Percentiles rank a stretch among this genome's conserved stretches.
Evolutionary conservation across 1,284 basidiomycete species (phyloP).

Genomic region (Phaffia rhodozyma): DNA sequence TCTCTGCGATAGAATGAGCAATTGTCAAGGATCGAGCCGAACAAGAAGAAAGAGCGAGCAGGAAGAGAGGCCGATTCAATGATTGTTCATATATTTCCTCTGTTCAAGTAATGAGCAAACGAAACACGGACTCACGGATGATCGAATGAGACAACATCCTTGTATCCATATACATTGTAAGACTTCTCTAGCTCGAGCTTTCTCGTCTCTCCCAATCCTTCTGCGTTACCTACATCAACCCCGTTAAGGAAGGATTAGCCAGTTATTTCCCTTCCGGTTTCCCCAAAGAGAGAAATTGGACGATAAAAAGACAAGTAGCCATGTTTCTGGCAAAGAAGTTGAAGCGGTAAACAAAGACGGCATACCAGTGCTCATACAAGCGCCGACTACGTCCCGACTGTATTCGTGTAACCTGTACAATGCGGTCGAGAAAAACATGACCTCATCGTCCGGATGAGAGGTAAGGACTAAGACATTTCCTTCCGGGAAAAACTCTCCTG

Average conservation of each 20-base stretch:
- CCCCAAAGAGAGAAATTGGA: no score
- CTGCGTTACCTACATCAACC: conserved; percentile 49
- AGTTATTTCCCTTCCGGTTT: no score
- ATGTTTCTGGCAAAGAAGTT: no score
- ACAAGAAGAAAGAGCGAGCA: not conserved
- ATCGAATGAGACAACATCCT: conserved; percentile 53
- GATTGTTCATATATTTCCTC: not conserved
- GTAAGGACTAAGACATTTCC: conserved; percentile 49
- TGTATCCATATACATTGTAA: conserved; percentile 53
- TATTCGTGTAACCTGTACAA: conserved; percentile 44
- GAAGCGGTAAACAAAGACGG: not conserved
- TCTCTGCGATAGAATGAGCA: conserved; percentile 37
- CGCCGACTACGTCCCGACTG: not conserved
- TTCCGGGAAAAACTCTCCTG: conserved; percentile 4
- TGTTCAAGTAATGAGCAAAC: conserved; percentile 1
- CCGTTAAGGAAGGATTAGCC: no score
- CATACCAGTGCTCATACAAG: conserved; percentile 16
- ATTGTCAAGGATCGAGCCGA: not conserved
- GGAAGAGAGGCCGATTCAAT: not conserved
- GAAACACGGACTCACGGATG: conserved; percentile 47
- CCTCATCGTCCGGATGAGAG: conserved; percentile 85
- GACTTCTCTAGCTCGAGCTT: conserved; percentile 54
- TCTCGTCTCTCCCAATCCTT: conserved; percentile 59
- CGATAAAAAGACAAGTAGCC: no score
- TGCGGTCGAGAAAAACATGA: conserved; percentile 81